phyloP scores from a whole-genome alignment of 78 protist species.

The Dictyostelium brefeldianum region DNA sequence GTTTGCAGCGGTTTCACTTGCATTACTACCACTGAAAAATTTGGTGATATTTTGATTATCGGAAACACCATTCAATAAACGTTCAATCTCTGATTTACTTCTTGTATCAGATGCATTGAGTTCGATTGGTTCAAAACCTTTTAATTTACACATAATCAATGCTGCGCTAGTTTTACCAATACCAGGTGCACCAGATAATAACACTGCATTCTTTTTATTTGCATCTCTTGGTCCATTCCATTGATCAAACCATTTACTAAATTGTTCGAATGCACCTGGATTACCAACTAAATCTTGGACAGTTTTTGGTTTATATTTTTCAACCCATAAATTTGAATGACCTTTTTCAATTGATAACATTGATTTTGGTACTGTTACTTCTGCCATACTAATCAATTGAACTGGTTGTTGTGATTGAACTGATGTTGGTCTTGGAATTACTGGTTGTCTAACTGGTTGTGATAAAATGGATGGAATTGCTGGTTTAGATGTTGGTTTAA shows the following conservation, averaged over 20 bases:
- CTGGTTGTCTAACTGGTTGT: background rate
- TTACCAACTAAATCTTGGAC: constrained; percentile 89
- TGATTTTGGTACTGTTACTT: background rate
- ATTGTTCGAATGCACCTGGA: constrained; percentile 19
- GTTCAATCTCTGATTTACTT: constrained; percentile 81
- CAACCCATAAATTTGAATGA: constrained; percentile 76
- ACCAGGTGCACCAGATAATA: constrained; percentile 96
- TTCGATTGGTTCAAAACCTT: constrained; percentile 93
- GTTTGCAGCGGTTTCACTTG: background rate
- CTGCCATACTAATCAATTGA: background rate
- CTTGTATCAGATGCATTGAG: constrained; percentile 97
- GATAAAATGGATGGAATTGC: background rate
- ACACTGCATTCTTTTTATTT: constrained; percentile 65
- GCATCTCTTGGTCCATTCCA: constrained; percentile 75
- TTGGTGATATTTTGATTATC: constrained; percentile 70
- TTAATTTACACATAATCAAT: constrained; percentile 34
- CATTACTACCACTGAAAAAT: constrained; percentile 31
- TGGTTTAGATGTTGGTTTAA: background rate
- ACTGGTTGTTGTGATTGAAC: background rate
- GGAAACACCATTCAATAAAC: constrained; percentile 12
- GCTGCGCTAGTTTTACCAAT: constrained; percentile 98
- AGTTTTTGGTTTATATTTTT: constrained; percentile 89
- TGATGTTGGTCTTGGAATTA: background rate
- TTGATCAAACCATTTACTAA: constrained; percentile 79
- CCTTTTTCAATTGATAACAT: background rate